A percentile compares a stretch with the other conserved stretches of the same genome.
Evolutionary conservation across 768 basidiomycete species (phyloP).

Genomic region (Suillus luteus): DNA sequence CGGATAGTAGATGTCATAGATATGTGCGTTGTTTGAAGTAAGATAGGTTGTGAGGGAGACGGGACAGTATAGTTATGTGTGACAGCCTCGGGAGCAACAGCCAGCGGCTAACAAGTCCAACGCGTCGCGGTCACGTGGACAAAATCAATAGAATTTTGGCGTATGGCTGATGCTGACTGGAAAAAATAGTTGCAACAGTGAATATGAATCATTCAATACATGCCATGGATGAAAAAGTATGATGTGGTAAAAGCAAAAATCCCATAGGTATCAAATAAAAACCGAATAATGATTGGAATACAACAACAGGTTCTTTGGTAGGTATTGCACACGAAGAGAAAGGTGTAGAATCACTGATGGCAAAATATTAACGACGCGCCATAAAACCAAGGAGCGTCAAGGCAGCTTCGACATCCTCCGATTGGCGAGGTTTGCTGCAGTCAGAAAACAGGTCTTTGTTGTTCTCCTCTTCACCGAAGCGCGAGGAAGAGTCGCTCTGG

Average conservation of each 20-base stretch:
- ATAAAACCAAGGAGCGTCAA: slow-evolving; percentile 39
- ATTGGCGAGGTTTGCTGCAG: slow-evolving; percentile 18
- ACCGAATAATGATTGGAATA: slow-evolving; percentile 31
- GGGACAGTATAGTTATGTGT: not conserved
- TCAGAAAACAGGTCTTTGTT: slow-evolving; percentile 10
- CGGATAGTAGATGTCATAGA: slow-evolving; percentile 31
- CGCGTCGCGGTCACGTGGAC: slow-evolving; percentile 24
- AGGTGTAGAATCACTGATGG: not conserved
- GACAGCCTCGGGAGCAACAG: not conserved
- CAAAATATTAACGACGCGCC: slow-evolving; percentile 16
- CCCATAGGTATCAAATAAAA: slow-evolving; percentile 24
- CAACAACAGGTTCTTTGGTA: slow-evolving; percentile 15
- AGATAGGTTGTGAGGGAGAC: slow-evolving; percentile 24
- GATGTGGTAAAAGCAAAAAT: slow-evolving; percentile 15
- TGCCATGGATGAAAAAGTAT: slow-evolving; percentile 1
- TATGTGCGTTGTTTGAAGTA: slow-evolving; percentile 11
- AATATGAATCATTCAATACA: slow-evolving; percentile 4
- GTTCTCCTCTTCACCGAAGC: not conserved
- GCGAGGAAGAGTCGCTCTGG: slow-evolving; percentile 4
- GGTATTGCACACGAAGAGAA: slow-evolving; percentile 4
- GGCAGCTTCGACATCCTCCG: slow-evolving; percentile 39
- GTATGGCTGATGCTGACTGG: not conserved
- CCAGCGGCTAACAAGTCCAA: slow-evolving; percentile 26
- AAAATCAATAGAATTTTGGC: slow-evolving; percentile 9
- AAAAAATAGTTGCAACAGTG: not conserved